Percentiles rank a stretch among this genome's conserved stretches.
Conservation (phyloP, 2,329 filamentous ascomycete species). For the Fusarium xylarioides region DNA sequence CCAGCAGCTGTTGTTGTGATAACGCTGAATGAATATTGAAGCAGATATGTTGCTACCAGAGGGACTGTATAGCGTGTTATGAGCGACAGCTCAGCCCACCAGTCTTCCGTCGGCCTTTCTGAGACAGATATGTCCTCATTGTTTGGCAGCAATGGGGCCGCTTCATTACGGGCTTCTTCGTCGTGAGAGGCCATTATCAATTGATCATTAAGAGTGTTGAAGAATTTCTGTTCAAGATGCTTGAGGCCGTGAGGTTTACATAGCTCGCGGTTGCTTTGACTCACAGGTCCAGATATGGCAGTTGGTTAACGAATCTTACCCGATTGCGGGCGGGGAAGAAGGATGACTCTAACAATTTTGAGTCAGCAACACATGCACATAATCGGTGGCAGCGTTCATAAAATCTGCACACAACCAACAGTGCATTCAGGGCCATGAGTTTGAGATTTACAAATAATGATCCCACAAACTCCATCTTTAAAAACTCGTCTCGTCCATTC, state of each 20-base stretch:
- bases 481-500: background rate
- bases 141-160: conserved; percentile 20
- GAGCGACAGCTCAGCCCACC: conserved; percentile 27
- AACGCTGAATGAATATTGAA: conserved; percentile 63
- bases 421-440: background rate
- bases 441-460: background rate
- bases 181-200: background rate
- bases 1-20: conserved; percentile 62
- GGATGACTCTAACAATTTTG: background rate
- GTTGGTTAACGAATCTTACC: background rate
- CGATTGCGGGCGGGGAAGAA: background rate
- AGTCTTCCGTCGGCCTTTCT: background rate
- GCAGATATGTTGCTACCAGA: conserved; percentile 61
- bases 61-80: conserved; percentile 50
- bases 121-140: background rate
- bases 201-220: background rate
- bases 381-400: background rate
- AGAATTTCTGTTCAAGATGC: background rate
- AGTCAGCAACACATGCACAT: background rate
- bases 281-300: background rate
- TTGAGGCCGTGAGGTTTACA: background rate
- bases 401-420: background rate
- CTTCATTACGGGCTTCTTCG: conserved; percentile 8
- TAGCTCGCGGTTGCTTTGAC: background rate
- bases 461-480: background rate